Conservation (phyloP, 2,329 filamentous ascomycete species). For the Talaromyces pinophilus region DNA sequence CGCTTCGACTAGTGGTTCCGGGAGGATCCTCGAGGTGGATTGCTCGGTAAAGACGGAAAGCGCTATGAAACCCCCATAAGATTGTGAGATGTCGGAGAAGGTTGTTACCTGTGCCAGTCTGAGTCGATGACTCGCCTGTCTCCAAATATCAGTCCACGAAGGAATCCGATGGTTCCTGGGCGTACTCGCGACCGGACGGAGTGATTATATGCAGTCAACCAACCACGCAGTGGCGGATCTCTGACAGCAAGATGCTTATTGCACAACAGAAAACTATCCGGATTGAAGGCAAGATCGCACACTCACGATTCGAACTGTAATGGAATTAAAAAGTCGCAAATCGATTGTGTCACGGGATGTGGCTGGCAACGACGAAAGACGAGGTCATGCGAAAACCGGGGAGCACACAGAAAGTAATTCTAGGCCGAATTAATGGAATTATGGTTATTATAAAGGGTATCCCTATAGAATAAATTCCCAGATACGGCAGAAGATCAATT, state of each 20-base stretch:
- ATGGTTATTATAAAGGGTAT: conserved; percentile 13
- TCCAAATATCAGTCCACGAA: conserved; percentile 16
- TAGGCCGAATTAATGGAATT: conserved; percentile 20
- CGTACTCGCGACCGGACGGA: not conserved
- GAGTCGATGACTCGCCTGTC: not conserved
- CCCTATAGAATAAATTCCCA: not conserved
- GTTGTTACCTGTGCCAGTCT: not conserved
- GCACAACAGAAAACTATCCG: conserved; percentile 1
- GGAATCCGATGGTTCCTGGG: conserved; percentile 13
- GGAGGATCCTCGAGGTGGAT: conserved; percentile 1
- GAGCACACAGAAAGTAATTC: conserved; percentile 10
- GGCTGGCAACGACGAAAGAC: conserved; percentile 12
- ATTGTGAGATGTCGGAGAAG: conserved; percentile 7
- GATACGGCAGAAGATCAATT: conserved; percentile 1
- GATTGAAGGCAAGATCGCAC: not conserved
- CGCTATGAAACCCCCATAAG: conserved; percentile 22
- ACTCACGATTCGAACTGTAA: not conserved
- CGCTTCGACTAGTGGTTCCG: not conserved
- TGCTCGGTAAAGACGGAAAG: conserved; percentile 13
- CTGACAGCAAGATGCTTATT: not conserved
- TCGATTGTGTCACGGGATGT: conserved; percentile 1
- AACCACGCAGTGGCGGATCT: conserved; percentile 19
- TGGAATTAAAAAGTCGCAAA: not conserved
- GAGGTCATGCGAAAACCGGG: conserved; percentile 18
- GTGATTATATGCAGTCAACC: conserved; percentile 1